Evolutionary conservation across 2,329 filamentous ascomycete species (phyloP).

Genomic region (Phoma herbarum): DNA sequence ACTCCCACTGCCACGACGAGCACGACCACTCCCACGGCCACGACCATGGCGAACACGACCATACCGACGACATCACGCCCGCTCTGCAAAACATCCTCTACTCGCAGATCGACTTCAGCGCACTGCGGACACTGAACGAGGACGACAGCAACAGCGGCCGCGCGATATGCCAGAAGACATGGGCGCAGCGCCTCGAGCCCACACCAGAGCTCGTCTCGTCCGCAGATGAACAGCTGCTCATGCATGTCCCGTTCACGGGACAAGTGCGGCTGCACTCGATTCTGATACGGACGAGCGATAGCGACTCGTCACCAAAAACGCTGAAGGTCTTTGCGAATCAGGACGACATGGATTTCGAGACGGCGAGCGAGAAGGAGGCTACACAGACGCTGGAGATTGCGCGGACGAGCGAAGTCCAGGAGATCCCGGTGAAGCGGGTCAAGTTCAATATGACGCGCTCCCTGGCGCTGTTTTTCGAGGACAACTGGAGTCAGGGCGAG

Average conservation of each 20-base stretch:
- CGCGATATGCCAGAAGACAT: slow-evolving; percentile 86
- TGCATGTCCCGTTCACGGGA: slow-evolving; percentile 91
- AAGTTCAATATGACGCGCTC: slow-evolving; percentile 86
- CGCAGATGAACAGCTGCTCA: slow-evolving; percentile 90
- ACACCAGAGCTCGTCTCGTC: slow-evolving; percentile 84
- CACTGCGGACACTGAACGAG: slow-evolving; percentile 87
- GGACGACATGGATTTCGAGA: slow-evolving; percentile 76
- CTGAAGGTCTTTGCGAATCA: slow-evolving; percentile 88
- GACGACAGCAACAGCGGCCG: slow-evolving; percentile 71
- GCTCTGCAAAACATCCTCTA: slow-evolving; percentile 92
- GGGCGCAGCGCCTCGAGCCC: slow-evolving; percentile 77
- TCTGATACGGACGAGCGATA: slow-evolving; percentile 79
- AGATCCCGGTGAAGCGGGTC: slow-evolving; percentile 86
- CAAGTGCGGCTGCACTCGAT: slow-evolving; percentile 93
- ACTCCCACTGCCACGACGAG: slow-evolving; percentile 41
- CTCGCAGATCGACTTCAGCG: slow-evolving; percentile 88
- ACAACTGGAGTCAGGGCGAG: slow-evolving; percentile 82
- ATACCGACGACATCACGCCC: slow-evolving; percentile 90
- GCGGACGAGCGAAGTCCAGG: slow-evolving; percentile 82
- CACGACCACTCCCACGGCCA: too few relatives aligned
- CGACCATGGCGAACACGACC: too few relatives aligned
- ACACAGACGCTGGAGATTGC: slow-evolving; percentile 81
- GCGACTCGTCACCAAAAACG: slow-evolving; percentile 76
- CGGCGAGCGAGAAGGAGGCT: slow-evolving; percentile 72
- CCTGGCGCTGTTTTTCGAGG: slow-evolving; percentile 85